Conservation (phyloP, 2,329 filamentous ascomycete species). For the Colletotrichum navitas region DNA sequence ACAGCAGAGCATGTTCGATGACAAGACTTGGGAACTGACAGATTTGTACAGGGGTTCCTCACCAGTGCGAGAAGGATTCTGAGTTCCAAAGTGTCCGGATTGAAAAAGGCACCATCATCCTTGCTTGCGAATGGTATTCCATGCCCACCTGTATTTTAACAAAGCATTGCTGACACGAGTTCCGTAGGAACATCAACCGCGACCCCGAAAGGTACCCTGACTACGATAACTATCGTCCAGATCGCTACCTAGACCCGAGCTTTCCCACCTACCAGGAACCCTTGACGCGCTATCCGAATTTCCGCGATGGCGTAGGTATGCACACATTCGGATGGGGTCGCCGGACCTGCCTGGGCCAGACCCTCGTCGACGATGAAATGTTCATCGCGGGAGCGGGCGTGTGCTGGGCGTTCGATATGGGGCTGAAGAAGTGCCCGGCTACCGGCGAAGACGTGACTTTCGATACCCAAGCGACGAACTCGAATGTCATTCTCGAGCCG, state of each 20-base stretch:
- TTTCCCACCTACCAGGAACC: conserved; percentile 76
- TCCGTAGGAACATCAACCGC: conserved; percentile 66
- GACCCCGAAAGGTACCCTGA: conserved; percentile 71
- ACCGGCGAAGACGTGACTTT: conserved; percentile 59
- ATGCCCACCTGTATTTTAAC: no score
- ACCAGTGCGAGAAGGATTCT: conserved; percentile 61
- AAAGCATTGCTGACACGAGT: background rate
- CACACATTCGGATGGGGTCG: conserved; percentile 75
- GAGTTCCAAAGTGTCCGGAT: conserved; percentile 62
- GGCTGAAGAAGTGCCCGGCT: conserved; percentile 54
- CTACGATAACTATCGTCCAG: conserved; percentile 72
- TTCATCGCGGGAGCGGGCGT: conserved; percentile 62
- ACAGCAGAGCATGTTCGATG: background rate
- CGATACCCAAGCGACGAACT: conserved; percentile 64
- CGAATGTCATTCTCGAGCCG: conserved; percentile 66
- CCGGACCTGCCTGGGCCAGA: conserved; percentile 72
- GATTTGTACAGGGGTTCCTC: conserved; percentile 57
- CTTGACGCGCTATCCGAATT: conserved; percentile 71
- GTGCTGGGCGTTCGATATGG: conserved; percentile 64
- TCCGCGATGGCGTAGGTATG: conserved; percentile 69
- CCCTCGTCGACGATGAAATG: conserved; percentile 71
- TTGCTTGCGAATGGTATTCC: conserved; percentile 64
- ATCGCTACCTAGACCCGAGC: conserved; percentile 71
- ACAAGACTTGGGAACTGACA: background rate
- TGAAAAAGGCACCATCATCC: conserved; percentile 61